Conservation (phyloP, 192 early-diverging fungal genomes). For the Mortierella antarctica region DNA sequence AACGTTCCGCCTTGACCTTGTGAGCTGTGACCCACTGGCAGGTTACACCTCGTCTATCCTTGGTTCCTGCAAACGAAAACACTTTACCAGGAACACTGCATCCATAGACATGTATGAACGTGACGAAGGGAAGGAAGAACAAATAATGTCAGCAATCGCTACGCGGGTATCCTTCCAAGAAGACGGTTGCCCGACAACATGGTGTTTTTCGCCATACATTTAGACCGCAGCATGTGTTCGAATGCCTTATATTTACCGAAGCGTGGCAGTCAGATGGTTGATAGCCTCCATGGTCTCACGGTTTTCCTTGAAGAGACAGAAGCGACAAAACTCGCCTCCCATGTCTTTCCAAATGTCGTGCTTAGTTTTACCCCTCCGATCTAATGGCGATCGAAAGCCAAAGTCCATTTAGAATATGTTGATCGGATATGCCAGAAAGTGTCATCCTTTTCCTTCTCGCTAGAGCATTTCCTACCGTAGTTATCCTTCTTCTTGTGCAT, state of each 20-base stretch:
- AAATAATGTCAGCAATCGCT: not conserved
- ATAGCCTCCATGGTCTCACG: slow-evolving; percentile 91
- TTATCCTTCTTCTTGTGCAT: slow-evolving; percentile 55
- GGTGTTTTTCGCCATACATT: not conserved
- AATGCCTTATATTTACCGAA: slow-evolving; percentile 24
- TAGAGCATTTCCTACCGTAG: slow-evolving; percentile 14
- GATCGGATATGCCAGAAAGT: too few relatives aligned
- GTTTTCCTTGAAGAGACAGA: slow-evolving; percentile 94
- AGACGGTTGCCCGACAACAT: not conserved
- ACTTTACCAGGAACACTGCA: slow-evolving; percentile 60
- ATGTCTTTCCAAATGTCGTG: slow-evolving; percentile 62
- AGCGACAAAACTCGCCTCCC: slow-evolving; percentile 82
- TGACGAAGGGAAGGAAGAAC: not conserved
- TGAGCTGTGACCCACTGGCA: slow-evolving; percentile 83
- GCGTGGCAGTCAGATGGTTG: slow-evolving; percentile 63
- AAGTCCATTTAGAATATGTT: not conserved
- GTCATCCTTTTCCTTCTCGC: not conserved
- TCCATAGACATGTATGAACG: not conserved
- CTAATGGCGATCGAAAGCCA: slow-evolving; percentile 7
- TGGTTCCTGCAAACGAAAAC: slow-evolving; percentile 92
- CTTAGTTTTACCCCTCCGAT: slow-evolving; percentile 38
- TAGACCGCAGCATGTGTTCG: not conserved
- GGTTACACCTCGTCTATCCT: slow-evolving; percentile 93
- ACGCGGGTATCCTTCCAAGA: not conserved
- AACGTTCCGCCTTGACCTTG: slow-evolving; percentile 64